Evolutionary conservation across 2,329 filamentous ascomycete species (phyloP), one percentile per base, ranked within the genome.

Genomic region (Xylariaceae sp.): DNA sequence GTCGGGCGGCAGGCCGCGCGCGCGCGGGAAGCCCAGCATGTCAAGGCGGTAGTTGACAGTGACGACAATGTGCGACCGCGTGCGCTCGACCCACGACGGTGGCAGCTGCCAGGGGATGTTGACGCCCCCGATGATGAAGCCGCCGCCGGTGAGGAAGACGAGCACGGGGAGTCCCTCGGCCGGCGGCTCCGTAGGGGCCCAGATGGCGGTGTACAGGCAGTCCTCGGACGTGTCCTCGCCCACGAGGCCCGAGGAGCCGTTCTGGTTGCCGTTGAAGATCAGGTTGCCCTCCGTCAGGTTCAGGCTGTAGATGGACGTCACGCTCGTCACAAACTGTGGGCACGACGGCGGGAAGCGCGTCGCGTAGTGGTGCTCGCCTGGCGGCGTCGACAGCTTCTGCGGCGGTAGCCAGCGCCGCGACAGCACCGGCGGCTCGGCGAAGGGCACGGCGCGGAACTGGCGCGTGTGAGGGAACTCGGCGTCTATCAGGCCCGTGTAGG

Each of bases 71-170:
- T 39, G 39, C 14, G 29, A 30, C 21, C 40, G 36, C 26, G 31
- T 37, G 23, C 39, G 31, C 21, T 42, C 44, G 11, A 61, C 57
- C 53, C 61, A 60, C 32, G 54, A 49, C 9, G 54, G 40, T 5
- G 61, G 60, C 21, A 60, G 55, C 35, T 63, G 59, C 31, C 58
- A 64, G 3, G 60, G 57, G 0, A 61, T 55, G 23, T 59, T 51
- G 15, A 54, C 39, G 12, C 60, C 59, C 16, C 63, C 63, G 2
- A 49, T 56, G 4, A 48, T 40, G 37, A 62, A 63, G 3, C 57
- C 57, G 19, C 64, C 64, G n/a, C 64, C 64, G 36, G 61, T 59
- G 25, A 65, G 50, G 49, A 58, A 68, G 19, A 57, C 52, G 13
- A 64, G 46, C 1, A 67, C 63, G 2, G 62, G 63, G 4, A 65